Conservation (phyloP, 805 yeast species). For the Scheffersomyces lignosus region DNA sequence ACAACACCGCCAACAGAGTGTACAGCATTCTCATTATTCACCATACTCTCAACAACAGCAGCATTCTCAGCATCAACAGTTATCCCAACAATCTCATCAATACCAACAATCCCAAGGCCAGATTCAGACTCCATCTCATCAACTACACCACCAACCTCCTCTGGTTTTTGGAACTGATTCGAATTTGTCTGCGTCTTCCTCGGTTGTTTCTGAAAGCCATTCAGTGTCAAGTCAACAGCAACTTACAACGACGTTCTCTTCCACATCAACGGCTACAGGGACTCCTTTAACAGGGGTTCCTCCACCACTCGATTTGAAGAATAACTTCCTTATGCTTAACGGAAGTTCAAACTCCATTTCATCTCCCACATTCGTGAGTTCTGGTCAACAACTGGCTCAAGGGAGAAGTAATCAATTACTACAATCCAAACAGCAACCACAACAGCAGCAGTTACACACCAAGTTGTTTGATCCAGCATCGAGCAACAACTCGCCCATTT, state of each 20-base stretch:
- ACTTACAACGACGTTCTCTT: too few relatives aligned
- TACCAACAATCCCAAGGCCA: constrained; percentile 5
- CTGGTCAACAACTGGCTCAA: too few relatives aligned
- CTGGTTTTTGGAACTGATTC: background rate
- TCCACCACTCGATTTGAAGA: constrained; percentile 14
- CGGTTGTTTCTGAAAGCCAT: background rate
- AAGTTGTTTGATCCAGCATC: constrained; percentile 18
- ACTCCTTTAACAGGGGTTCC: constrained; percentile 2
- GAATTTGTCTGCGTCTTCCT: background rate
- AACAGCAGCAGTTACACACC: constrained; percentile 11
- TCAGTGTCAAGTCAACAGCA: background rate
- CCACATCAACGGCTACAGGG: background rate
- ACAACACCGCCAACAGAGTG: constrained; percentile 5
- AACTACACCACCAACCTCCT: constrained; percentile 3
- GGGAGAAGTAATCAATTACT: too few relatives aligned
- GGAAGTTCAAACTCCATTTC: constrained; percentile 18
- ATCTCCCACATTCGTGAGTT: constrained; percentile 5
- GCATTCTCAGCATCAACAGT: constrained; percentile 1
- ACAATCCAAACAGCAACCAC: background rate
- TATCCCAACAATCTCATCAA: constrained; percentile 6
- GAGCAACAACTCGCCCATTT: constrained; percentile 17
- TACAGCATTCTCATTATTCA: background rate
- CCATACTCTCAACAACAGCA: constrained; percentile 3
- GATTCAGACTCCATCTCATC: constrained; percentile 6
- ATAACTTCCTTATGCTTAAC: constrained; percentile 15